Evolutionary conservation across 2,329 filamentous ascomycete genomes (phyloP).

Genomic region (Colletotrichum tabaci): DNA sequence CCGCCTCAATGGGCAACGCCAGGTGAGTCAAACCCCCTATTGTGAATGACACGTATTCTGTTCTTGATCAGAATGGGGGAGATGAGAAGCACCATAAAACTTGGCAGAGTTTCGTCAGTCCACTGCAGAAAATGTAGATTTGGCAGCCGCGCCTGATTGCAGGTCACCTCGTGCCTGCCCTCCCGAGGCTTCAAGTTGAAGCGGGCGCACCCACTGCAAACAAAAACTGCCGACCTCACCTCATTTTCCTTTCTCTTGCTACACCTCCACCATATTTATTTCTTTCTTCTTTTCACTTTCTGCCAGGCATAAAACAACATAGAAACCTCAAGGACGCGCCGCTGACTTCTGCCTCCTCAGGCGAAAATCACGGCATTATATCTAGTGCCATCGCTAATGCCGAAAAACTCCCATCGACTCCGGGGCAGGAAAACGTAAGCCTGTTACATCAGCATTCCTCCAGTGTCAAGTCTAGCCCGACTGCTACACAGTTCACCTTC

Average conservation of each 20-base stretch:
- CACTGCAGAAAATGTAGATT: too few species aligned
- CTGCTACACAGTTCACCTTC: slow-evolving; percentile 94
- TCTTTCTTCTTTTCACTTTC: background rate
- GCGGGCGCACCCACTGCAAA: background rate
- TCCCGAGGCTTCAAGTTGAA: background rate
- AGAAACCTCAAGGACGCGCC: background rate
- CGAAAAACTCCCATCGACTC: slow-evolving; percentile 75
- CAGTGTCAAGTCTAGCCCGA: slow-evolving; percentile 72
- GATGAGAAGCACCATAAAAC: background rate
- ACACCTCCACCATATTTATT: background rate
- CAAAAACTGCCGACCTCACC: slow-evolving; percentile 3
- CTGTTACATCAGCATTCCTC: slow-evolving; percentile 79
- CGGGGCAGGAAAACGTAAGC: slow-evolving; percentile 84
- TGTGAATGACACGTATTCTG: slow-evolving; percentile 7
- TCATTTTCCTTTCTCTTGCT: background rate
- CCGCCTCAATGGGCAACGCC: slow-evolving; percentile 61
- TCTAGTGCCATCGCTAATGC: slow-evolving; percentile 93
- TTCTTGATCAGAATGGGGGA: background rate
- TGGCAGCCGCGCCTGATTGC: background rate
- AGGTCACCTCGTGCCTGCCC: slow-evolving; percentile 6
- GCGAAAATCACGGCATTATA: slow-evolving; percentile 82
- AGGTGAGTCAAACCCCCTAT: slow-evolving; percentile 57
- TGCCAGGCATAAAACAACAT: background rate
- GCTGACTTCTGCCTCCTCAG: slow-evolving; percentile 47
- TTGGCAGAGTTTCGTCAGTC: background rate